Conservation (phyloP, 2,329 filamentous ascomycete genomes). For the Hymenoscyphus occultus region DNA sequence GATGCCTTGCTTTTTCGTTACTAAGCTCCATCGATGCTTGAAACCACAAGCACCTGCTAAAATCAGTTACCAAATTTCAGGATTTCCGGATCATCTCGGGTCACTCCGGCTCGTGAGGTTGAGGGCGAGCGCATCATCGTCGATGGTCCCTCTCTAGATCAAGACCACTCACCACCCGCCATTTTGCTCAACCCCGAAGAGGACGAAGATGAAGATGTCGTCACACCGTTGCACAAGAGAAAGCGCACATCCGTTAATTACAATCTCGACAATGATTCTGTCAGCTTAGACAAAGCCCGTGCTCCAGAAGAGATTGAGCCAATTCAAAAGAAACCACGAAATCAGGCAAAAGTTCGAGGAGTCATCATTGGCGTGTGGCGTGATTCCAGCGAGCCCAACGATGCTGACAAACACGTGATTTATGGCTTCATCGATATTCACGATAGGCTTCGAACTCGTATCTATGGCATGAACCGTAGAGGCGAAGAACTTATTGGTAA, state of each 20-base stretch:
- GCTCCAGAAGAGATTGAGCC: conserved; percentile 21
- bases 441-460: conserved; percentile 58
- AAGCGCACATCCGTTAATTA: conserved; percentile 52
- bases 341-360: conserved; percentile 24
- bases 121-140: conserved; percentile 28
- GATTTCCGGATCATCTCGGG: conserved; percentile 20
- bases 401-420: conserved; percentile 53
- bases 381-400: conserved; percentile 51
- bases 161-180: conserved; percentile 22
- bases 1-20: conserved; percentile 23
- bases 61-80: conserved; percentile 15
- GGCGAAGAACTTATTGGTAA: conserved; percentile 46
- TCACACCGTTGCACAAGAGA: conserved; percentile 51
- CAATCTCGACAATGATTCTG: conserved; percentile 44
- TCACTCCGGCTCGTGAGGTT: conserved; percentile 22
- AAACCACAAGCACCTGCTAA: conserved; percentile 21
- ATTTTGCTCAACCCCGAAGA: conserved; percentile 37
- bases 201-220: conserved; percentile 35
- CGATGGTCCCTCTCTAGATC: conserved; percentile 19
- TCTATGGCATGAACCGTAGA: conserved; percentile 48
- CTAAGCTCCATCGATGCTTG: conserved; percentile 22
- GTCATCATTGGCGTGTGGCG: conserved; percentile 57
- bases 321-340: conserved; percentile 26
- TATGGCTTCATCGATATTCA: conserved; percentile 61
- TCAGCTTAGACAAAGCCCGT: conserved; percentile 36